Evolutionary conservation across 805 yeast species (phyloP), one percentile per base, ranked within the genome.

Genomic region (Saccharomycopsis fodiens): DNA sequence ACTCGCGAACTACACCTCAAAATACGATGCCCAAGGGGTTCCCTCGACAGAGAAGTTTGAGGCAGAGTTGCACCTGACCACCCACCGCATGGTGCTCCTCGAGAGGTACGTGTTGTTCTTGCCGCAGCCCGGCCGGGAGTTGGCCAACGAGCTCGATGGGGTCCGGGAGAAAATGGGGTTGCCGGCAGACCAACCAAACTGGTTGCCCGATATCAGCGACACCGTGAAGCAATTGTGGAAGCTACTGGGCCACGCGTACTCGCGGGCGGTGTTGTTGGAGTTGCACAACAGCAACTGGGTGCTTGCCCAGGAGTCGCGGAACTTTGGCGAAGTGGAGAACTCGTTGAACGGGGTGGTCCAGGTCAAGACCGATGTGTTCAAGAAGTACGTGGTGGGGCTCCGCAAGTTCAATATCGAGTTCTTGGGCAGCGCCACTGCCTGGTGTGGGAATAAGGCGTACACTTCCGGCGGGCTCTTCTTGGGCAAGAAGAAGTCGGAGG

Each of bases 201-300:
- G 50, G 47, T 12, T 32, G 15, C 25, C 31, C 6, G 51, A 47
- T 19, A 41, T 23, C 20, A 30, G 29, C 16, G 51, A 39, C n/a
- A 32, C 35, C 8, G 42, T 35, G 4, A 29, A 31, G 13, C 39
- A 43, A 4, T 16, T 47, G 7, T 13, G 31, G 6, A 22, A 35
- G 4, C 22, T 29, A 7, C 16, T 17, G 30, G 30, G 43, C 17
- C 13, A 34, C 38, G 35, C 29, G 12, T 49, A 32, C 16, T 21
- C 21, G 3, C 15, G 50, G 10, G 15, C 21, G 8, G 37, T 49
- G 15, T 29, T 49, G 42, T 29, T 49, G 32, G 49, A 49, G 15
- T 30, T 46, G 16, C 20, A 21, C 22, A 32, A 42, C 13, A 32
- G 22, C 20, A 37, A 41, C 12, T 47, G 43, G 43, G 21, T 39